A percentile compares a stretch with the other conserved stretches of the same genome.
These are phyloP conservation scores for Mrakia blollopis DNA, from an alignment of 768 basidiomycete species.

Conservation along the genomic window DNA sequence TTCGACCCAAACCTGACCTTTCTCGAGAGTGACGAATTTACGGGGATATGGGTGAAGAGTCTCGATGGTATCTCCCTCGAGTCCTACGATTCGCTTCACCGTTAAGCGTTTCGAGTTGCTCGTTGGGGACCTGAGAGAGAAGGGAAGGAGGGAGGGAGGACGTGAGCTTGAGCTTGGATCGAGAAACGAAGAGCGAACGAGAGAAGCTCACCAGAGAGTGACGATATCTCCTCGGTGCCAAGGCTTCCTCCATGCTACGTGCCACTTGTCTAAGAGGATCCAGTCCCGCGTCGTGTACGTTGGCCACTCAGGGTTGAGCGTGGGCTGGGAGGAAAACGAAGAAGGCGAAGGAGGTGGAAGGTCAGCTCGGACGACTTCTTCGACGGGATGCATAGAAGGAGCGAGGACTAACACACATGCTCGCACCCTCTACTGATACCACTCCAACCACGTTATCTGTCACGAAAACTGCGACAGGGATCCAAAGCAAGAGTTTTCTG, in stretches of 20 bases:
- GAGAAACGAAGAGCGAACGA: background rate
- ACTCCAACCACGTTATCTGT: conserved; percentile 8
- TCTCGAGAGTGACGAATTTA: conserved; percentile 20
- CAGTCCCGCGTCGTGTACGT: conserved; percentile 10
- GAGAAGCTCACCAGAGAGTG: conserved; percentile 28
- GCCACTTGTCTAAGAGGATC: conserved; percentile 30
- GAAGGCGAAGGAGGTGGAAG: background rate
- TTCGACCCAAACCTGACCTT: conserved; percentile 31
- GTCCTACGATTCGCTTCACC: conserved; percentile 27
- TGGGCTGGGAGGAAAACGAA: conserved; percentile 3
- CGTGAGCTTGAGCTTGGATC: background rate
- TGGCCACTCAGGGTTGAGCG: conserved; percentile 22
- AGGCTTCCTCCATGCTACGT: conserved; percentile 8
- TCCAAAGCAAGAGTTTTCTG: conserved; percentile 1
- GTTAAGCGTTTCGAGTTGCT: conserved; percentile 21
- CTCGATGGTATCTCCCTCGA: conserved; percentile 29
- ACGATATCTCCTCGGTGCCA: conserved; percentile 30
- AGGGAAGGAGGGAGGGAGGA: background rate
- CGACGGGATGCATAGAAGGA: background rate
- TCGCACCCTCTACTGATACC: conserved; percentile 30
- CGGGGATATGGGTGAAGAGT: conserved; percentile 18
- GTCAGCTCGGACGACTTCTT: background rate
- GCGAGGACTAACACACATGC: conserved; percentile 19
- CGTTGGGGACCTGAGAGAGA: conserved; percentile 24
- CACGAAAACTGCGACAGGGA: conserved; percentile 23